phyloP scores from a whole-genome alignment of 768 basidiomycete species.

The Lactarius hengduanensis region DNA sequence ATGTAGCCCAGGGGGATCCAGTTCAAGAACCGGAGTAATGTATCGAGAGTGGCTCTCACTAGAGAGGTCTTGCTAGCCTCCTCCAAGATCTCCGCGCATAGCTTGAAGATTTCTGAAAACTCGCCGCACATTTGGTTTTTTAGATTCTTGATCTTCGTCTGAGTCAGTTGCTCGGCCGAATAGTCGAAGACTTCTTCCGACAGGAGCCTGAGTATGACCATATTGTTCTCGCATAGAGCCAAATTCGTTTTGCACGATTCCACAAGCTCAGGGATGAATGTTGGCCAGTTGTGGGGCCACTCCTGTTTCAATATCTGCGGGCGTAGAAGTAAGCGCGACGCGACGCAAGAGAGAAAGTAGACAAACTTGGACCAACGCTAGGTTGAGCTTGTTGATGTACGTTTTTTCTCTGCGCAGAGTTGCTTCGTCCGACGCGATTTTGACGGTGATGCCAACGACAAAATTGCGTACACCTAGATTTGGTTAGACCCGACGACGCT shows the following conservation, averaged over 20 bases:
- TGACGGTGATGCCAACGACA: slow-evolving; percentile 89
- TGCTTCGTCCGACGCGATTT: slow-evolving; percentile 88
- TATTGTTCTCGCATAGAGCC: slow-evolving; percentile 98
- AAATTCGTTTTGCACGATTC: slow-evolving; percentile 96
- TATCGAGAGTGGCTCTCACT: slow-evolving; percentile 93
- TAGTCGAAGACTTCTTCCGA: slow-evolving; percentile 99
- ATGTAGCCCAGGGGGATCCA: slow-evolving; percentile 99
- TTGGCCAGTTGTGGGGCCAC: slow-evolving; percentile 99
- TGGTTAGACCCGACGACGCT: slow-evolving; percentile 24
- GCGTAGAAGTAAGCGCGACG: slow-evolving; percentile 9
- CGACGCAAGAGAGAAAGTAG: slow-evolving; percentile 2
- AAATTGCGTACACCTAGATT: slow-evolving; percentile 89
- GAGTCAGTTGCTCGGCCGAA: slow-evolving; percentile 98
- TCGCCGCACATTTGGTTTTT: slow-evolving; percentile 99
- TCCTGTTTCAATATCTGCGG: slow-evolving; percentile 95
- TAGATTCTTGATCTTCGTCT: slow-evolving; percentile 93
- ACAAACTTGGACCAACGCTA: slow-evolving; percentile 88
- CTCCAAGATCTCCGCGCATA: slow-evolving; percentile 94
- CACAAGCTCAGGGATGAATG: slow-evolving; percentile 94
- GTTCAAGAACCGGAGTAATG: slow-evolving; percentile 91
- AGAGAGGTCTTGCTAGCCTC: slow-evolving; percentile 95
- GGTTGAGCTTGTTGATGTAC: slow-evolving; percentile 93
- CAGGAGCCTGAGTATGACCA: slow-evolving; percentile 96
- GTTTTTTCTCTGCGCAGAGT: slow-evolving; percentile 90
- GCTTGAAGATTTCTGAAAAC: slow-evolving; percentile 96